Evolutionary conservation across 805 yeast species (phyloP).

Genomic region (Saturnispora zaruensis): DNA sequence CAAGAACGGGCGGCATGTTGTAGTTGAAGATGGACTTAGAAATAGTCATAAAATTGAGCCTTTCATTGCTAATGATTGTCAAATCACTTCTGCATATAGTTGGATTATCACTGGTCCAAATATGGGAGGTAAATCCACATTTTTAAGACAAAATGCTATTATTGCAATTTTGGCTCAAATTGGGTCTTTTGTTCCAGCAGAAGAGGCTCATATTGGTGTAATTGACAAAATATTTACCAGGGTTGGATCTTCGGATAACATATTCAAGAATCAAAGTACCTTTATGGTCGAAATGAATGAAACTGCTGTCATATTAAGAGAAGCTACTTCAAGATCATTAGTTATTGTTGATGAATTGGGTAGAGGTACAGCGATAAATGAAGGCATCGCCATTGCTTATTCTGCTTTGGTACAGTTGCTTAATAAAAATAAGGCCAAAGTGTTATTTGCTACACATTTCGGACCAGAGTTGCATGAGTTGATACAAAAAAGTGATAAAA

Average conservation of each 20-base stretch:
- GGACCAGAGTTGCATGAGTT: conserved; percentile 45
- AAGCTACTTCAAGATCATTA: conserved; percentile 59
- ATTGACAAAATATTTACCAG: conserved; percentile 76
- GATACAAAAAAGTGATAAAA: conserved; percentile 25
- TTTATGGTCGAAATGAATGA: conserved; percentile 93
- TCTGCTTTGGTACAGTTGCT: conserved; percentile 57
- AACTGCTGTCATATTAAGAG: conserved; percentile 57
- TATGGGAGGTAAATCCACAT: conserved; percentile 81
- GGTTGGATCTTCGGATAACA: conserved; percentile 78
- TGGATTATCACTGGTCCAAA: conserved; percentile 84
- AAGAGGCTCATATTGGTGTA: conserved; percentile 52
- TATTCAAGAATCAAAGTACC: conserved; percentile 72
- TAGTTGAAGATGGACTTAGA: conserved; percentile 70
- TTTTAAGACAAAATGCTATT: conserved; percentile 63
- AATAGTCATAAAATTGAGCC: conserved; percentile 28
- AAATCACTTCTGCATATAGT: conserved; percentile 24
- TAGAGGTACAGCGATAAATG: conserved; percentile 77
- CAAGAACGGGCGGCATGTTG: conserved; percentile 68
- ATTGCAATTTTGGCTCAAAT: conserved; percentile 63
- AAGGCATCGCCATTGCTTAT: conserved; percentile 80
- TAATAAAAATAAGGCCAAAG: conserved; percentile 49
- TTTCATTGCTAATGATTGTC: conserved; percentile 42
- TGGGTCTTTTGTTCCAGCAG: conserved; percentile 68
- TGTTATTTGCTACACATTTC: conserved; percentile 88
- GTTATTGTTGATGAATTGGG: conserved; percentile 86